Conservation (phyloP, 352 stramenopile genomes). For the Phytophthora ramorum region DNA sequence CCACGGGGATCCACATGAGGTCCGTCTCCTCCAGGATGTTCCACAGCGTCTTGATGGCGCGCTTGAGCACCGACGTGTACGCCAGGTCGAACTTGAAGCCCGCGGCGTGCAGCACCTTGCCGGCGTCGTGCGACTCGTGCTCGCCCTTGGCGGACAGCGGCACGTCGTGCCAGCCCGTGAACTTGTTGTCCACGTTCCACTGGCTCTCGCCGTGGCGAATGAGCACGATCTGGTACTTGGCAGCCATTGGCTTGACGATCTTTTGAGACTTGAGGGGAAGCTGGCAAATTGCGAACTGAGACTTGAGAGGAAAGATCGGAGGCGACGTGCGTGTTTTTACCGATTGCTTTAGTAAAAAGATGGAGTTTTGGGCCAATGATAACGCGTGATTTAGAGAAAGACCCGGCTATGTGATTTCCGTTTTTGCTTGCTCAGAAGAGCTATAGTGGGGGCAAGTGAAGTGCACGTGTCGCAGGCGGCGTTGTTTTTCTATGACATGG, state of each 20-base stretch:
- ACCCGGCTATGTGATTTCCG: not conserved
- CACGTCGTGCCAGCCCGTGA: conserved; percentile 99
- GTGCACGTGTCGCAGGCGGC: conserved; percentile 14
- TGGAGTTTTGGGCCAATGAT: conserved; percentile 1
- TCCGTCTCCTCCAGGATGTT: conserved; percentile 97
- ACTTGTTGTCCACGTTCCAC: conserved; percentile 99
- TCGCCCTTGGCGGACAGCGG: conserved; percentile 89
- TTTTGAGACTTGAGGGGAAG: conserved; percentile 20
- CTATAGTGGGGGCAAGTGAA: conserved; percentile 18
- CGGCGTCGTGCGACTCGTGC: conserved; percentile 94
- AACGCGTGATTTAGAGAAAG: not conserved
- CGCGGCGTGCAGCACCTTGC: conserved; percentile 93
- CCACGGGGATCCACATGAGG: conserved; percentile 98
- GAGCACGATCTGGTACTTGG: conserved; percentile 91
- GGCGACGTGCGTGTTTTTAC: conserved; percentile 25
- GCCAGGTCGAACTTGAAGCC: conserved; percentile 96
- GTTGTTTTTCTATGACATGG: not conserved
- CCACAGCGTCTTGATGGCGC: conserved; percentile 98
- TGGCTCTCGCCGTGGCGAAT: conserved; percentile 96
- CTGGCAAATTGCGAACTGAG: conserved; percentile 44
- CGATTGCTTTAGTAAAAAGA: conserved; percentile 11
- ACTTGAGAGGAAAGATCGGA: conserved; percentile 12
- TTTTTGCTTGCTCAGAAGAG: conserved; percentile 18
- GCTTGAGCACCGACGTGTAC: conserved; percentile 97
- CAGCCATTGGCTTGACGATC: conserved; percentile 32